Percentiles rank a stretch among this genome's conserved stretches.
Conservation (phyloP, 805 yeast species). For the Crinitomyces ghanaensis region DNA sequence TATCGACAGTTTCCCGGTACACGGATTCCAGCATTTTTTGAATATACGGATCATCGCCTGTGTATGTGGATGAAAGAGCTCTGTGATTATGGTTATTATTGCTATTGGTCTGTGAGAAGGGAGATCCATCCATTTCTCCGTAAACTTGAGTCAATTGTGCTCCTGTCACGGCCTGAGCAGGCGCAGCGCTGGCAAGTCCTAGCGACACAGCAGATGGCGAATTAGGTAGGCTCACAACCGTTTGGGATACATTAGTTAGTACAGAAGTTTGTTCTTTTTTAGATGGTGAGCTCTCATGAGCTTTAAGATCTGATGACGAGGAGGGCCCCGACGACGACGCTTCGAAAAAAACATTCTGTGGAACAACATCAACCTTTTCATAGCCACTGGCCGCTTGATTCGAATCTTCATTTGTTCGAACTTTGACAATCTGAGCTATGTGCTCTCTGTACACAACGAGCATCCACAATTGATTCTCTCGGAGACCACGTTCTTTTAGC, state of each 20-base stretch:
- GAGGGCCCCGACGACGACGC: too few relatives aligned
- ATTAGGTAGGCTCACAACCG: too few relatives aligned
- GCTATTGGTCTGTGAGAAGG: neutral
- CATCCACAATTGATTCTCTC: slow-evolving; percentile 73
- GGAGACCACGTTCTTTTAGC: slow-evolving; percentile 60
- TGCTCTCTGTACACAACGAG: slow-evolving; percentile 59
- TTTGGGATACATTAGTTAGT: too few relatives aligned
- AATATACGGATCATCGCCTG: slow-evolving; percentile 56
- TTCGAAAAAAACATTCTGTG: slow-evolving; percentile 15
- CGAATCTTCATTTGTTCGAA: neutral
- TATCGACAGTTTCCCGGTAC: slow-evolving; percentile 44
- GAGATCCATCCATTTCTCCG: slow-evolving; percentile 12
- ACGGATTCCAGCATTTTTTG: slow-evolving; percentile 42
- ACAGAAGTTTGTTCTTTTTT: too few relatives aligned
- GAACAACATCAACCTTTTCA: slow-evolving; percentile 11
- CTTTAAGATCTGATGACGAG: too few relatives aligned
- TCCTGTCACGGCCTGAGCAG: slow-evolving; percentile 10
- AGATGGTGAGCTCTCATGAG: too few relatives aligned
- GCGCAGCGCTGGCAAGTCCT: too few relatives aligned
- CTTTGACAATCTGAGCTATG: slow-evolving; percentile 31
- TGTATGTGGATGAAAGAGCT: slow-evolving; percentile 35
- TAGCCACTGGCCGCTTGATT: too few relatives aligned
- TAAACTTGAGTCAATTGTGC: slow-evolving; percentile 12
- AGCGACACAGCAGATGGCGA: too few relatives aligned
- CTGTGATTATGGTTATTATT: neutral